Conservation (phyloP, 2,329 filamentous ascomycete genomes). For the Phaeosphaeria sp. region DNA sequence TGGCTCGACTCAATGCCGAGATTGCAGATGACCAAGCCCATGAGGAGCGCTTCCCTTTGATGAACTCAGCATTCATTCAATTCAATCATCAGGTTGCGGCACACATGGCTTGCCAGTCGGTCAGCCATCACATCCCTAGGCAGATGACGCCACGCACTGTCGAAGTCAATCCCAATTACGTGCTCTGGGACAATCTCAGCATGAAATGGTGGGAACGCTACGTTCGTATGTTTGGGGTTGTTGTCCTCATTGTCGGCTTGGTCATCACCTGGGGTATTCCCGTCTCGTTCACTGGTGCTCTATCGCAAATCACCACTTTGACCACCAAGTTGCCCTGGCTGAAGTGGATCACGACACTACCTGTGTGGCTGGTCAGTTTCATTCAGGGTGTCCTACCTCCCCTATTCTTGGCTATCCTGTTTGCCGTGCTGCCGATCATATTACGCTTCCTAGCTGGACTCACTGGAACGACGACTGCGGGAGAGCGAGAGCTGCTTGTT, state of each 20-base stretch:
- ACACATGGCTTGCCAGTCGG: slow-evolving; percentile 95
- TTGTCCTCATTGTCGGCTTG: slow-evolving; percentile 73
- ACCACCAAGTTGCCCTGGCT: slow-evolving; percentile 73
- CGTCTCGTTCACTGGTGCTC: slow-evolving; percentile 82
- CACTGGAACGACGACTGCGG: slow-evolving; percentile 83
- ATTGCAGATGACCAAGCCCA: slow-evolving; percentile 90
- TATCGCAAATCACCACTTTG: slow-evolving; percentile 78
- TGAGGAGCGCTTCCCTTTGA: slow-evolving; percentile 83
- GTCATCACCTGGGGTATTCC: slow-evolving; percentile 89
- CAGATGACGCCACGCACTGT: slow-evolving; percentile 92
- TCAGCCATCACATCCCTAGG: slow-evolving; percentile 88
- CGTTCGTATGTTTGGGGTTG: slow-evolving; percentile 70
- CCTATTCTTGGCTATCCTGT: slow-evolving; percentile 74
- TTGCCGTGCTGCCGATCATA: slow-evolving; percentile 81
- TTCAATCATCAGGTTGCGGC: slow-evolving; percentile 98
- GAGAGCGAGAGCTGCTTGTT: slow-evolving; percentile 79
- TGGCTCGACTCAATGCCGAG: slow-evolving; percentile 87
- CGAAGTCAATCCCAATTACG: slow-evolving; percentile 92
- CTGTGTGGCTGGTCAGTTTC: slow-evolving; percentile 66
- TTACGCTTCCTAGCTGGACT: slow-evolving; percentile 74
- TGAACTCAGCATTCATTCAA: slow-evolving; percentile 97
- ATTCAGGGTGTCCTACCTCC: slow-evolving; percentile 89
- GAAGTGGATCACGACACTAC: slow-evolving; percentile 68
- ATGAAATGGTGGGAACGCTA: slow-evolving; percentile 94
- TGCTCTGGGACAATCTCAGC: slow-evolving; percentile 97